Base-by-base conservation (phyloP, 208 protist genomes). In the Angomonas ambiguus region DNA sequence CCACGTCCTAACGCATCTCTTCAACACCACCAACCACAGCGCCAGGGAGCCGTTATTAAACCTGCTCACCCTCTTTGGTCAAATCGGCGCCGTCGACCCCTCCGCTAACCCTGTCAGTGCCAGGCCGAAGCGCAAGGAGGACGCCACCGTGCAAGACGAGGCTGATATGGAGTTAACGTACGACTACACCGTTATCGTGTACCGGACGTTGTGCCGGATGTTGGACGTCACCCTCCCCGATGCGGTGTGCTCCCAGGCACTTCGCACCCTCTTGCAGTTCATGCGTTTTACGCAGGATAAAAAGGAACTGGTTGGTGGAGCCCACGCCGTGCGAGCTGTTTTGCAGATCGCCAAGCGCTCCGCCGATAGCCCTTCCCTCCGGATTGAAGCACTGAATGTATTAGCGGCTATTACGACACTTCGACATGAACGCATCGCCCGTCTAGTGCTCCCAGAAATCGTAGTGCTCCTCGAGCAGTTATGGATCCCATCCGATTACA, bases 141-240 rank as follows among this genome's bases (percentile, higher is more conserved):
- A 88, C 55, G 73, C 81, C 4, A 80, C 74, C 16, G 77, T 88
- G 70, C 83, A 88, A 62, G 82, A 88, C 69, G 90, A 92, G 65
- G 83, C 83, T 13, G 91, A 96, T 61, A 76, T 93, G 8, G 83
- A 91, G 67, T 77, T 96, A n/a, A 92, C 86, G n/a, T 93, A 87
- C 67, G 88, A 96, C 71, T 96, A 94, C 76, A 92, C 84, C 31
- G 86, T 93, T 31, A 96, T 96, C 70, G 88, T 93, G 11, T 96
- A 96, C 77, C 85, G 88, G 61, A 88, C 89, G 45, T 73, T 96
- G 24, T 89, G 87, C 62, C 85, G 86, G 45, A 91, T 94, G 82
- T 71, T 96, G 24, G 91, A 94, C 72, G 67, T 83, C 34, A 83
- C 86, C 20, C 79, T 94, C 16, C 86, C 87, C 22, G 87, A 96